Percentiles rank a stretch among this genome's conserved stretches.
phyloP scores from a whole-genome alignment of 2,329 filamentous ascomycete species.

The Colletotrichum kahawae region DNA sequence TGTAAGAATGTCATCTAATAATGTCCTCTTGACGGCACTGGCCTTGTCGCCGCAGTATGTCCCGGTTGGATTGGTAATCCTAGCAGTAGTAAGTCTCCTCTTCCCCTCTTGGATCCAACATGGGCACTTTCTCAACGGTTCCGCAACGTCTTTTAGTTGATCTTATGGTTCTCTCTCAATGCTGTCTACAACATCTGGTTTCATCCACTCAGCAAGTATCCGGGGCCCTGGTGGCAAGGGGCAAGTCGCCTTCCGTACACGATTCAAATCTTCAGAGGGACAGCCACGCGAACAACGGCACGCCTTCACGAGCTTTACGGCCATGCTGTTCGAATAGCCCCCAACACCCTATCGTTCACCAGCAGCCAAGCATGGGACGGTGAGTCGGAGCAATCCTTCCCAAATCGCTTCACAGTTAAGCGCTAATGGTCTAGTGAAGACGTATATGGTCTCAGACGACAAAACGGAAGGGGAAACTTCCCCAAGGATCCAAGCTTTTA shows the following conservation, averaged over 20 bases:
- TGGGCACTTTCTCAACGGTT: not conserved
- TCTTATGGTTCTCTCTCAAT: not conserved
- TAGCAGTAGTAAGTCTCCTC: not conserved
- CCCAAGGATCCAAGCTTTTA: not conserved
- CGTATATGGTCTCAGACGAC: not conserved
- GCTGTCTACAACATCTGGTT: not conserved
- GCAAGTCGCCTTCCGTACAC: not conserved
- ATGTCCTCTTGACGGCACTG: not conserved
- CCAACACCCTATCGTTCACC: not conserved
- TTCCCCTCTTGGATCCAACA: not conserved
- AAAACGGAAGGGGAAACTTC: not conserved
- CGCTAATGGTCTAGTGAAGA: fast-evolving
- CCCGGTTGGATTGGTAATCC: not conserved
- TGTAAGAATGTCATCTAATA: no score
- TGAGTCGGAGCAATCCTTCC: not conserved
- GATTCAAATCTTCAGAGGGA: not conserved
- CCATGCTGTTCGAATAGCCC: not conserved
- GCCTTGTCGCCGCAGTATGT: not conserved
- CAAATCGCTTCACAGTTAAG: not conserved
- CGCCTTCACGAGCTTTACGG: not conserved
- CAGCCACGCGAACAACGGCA: not conserved
- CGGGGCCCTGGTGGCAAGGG: not conserved
- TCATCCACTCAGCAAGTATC: not conserved
- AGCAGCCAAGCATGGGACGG: not conserved
- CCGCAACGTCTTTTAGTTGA: not conserved